Base-by-base conservation (phyloP, 2,329 filamentous ascomycete genomes). In the Colletotrichum camelliae region DNA sequence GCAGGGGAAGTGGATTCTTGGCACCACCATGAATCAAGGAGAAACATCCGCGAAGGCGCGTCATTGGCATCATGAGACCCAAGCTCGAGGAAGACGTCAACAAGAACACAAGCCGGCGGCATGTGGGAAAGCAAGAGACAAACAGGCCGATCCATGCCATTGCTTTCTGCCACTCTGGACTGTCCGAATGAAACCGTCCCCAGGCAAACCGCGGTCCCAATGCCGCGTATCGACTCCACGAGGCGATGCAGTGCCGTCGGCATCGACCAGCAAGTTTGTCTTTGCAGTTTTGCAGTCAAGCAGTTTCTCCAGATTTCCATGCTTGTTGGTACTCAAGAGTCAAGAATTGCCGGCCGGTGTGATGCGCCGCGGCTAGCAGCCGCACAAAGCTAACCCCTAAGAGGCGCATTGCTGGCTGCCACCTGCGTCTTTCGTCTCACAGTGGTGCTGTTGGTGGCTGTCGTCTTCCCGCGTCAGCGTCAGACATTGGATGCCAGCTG, bases 1-100 rank as follows among this genome's bases (percentile, higher is more conserved):
- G 70, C 70, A 75, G 73, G 70, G 73, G 73, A 75, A 64, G 35
- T 68, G 70, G 70, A 27, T 52, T 58, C 73, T 75, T 75, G 73
- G 73, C 64, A 69, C 70, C 57, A 24, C 73, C 57, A 9, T 24
- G 33, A 73, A 62, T 55, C 70, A 75, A 68, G 57, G 24, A 31
- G 27, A 67, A 75, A 58, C 69, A 64, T 21, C 33, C 21, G 37
- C 27, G 9, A 57, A n/a, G 24, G 24, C 67, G 55, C 67, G 55
- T 60, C 66, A 69, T 70, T 21, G 67, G 37, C 24, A 39, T 27
- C 60, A 64, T 37, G 31, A 64, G 33, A 64, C 29, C 24, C 15
- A 21, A 52, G 43, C 10, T 21, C 1, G n/a, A 52, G 10, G 43
- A 52, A 52, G 43, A 58, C 27, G 27, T 58, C 55, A 58, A 58